Evolutionary conservation across 2,329 filamentous ascomycete species (phyloP).

Genomic region (Exophiala bonariae): DNA sequence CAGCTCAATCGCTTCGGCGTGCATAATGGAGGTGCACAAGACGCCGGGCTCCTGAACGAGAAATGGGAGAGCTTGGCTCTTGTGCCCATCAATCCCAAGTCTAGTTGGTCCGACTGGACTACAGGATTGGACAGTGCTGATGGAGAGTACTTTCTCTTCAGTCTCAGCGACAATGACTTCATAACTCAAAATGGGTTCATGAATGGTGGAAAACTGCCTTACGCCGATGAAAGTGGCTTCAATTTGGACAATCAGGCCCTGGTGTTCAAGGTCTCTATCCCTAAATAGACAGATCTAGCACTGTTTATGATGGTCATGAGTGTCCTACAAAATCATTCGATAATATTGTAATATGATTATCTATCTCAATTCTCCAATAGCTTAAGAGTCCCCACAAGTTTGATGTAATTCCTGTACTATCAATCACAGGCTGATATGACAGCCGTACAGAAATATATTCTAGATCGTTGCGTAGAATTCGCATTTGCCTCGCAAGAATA

Average conservation of each 20-base stretch:
- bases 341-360: no score
- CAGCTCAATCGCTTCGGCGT: slow-evolving; percentile 66
- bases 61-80: slow-evolving; percentile 74
- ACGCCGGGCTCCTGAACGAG: slow-evolving; percentile 65
- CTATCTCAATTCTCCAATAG: no score
- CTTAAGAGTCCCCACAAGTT: no score
- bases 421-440: no score
- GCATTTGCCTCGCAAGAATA: no score
- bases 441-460: no score
- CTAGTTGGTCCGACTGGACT: slow-evolving; percentile 23
- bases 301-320: no score
- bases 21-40: slow-evolving; percentile 66
- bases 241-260: slow-evolving; percentile 63
- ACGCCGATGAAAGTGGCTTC: slow-evolving; percentile 58
- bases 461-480: no score
- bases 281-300: slow-evolving; percentile 18
- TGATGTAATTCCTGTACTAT: no score
- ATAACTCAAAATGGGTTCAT: slow-evolving; percentile 67
- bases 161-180: slow-evolving; percentile 72
- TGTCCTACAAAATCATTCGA: no score
- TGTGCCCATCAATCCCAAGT: slow-evolving; percentile 55
- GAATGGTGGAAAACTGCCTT: slow-evolving; percentile 58
- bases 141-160: slow-evolving; percentile 67
- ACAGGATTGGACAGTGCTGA: slow-evolving; percentile 31
- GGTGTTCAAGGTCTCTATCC: slow-evolving; percentile 60